Percentiles rank a stretch among this genome's conserved stretches.
These are phyloP conservation scores for Rhodotorula diobovata DNA, from an alignment of 768 basidiomycete species.

Conservation along the genomic window DNA sequence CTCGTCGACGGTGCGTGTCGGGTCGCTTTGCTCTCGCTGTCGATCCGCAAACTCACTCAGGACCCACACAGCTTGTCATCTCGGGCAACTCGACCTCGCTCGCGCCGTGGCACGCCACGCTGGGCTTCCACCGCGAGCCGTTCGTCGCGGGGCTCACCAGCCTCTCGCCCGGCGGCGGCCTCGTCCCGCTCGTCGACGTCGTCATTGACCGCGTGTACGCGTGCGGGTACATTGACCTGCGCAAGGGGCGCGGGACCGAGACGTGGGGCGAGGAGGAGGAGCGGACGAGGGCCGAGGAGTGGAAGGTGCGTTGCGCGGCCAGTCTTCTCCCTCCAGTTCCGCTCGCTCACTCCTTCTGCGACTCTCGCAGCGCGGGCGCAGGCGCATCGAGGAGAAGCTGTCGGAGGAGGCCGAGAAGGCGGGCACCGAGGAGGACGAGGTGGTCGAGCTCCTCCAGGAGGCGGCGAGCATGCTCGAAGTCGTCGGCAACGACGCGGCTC, in stretches of 20 bases:
- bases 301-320: slow-evolving; percentile 20
- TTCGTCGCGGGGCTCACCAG: slow-evolving; percentile 73
- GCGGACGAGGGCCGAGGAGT: slow-evolving; percentile 10
- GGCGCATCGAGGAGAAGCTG: slow-evolving; percentile 5
- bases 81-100: slow-evolving; percentile 81
- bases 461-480: neutral
- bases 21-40: neutral
- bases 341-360: neutral
- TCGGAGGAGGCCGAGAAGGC: slow-evolving; percentile 17
- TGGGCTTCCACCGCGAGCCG: slow-evolving; percentile 66
- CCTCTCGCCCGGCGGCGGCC: slow-evolving; percentile 74
- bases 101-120: slow-evolving; percentile 78
- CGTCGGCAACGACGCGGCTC: neutral
- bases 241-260: slow-evolving; percentile 56
- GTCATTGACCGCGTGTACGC: slow-evolving; percentile 69
- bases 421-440: slow-evolving; percentile 17
- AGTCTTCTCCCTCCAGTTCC: neutral
- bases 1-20: slow-evolving; percentile 18
- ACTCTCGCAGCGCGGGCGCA: slow-evolving; percentile 9
- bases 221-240: slow-evolving; percentile 73
- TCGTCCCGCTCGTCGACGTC: slow-evolving; percentile 68
- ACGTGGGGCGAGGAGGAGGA: slow-evolving; percentile 50
- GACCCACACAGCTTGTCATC: slow-evolving; percentile 56
- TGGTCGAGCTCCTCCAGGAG: slow-evolving; percentile 31
- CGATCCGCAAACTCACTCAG: too few species aligned